Percentiles rank a stretch among this genome's conserved stretches.
Evolutionary conservation across 345 rosid genomes (phyloP).

Genomic region (Linum tenue): DNA sequence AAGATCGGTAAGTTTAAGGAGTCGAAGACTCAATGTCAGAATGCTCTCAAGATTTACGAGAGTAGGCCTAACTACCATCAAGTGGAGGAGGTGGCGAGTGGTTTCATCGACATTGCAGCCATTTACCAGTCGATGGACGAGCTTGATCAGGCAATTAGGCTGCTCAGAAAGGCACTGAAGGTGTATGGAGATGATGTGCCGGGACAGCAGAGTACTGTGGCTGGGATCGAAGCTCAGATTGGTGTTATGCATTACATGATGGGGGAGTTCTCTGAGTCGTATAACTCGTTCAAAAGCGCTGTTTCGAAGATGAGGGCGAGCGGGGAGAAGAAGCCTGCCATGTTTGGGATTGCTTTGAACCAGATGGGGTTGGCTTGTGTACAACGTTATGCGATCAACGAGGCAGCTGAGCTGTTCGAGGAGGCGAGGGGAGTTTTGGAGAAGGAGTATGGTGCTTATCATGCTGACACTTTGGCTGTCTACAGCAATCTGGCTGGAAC

Average conservation of each 20-base stretch:
- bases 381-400: constrained; percentile 60
- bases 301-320: constrained; percentile 57
- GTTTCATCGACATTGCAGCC: constrained; percentile 74
- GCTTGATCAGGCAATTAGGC: constrained; percentile 47
- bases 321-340: constrained; percentile 70
- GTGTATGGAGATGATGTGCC: constrained; percentile 39
- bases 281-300: constrained; percentile 53
- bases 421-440: constrained; percentile 77
- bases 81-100: constrained; percentile 65
- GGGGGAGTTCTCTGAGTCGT: constrained; percentile 63
- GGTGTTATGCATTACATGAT: constrained; percentile 87
- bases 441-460: constrained; percentile 84
- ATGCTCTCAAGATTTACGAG: constrained; percentile 59
- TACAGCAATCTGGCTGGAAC: constrained; percentile 95
- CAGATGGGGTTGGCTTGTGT: constrained; percentile 90
- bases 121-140: constrained; percentile 79
- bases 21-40: constrained; percentile 73
- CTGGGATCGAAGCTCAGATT: constrained; percentile 89
- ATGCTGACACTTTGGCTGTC: constrained; percentile 81
- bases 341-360: constrained; percentile 74
- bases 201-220: constrained; percentile 65
- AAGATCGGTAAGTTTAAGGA: constrained; percentile 71
- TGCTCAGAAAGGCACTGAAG: constrained; percentile 62
- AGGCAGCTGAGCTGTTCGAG: constrained; percentile 83
- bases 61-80: constrained; percentile 33